phyloP scores from a whole-genome alignment of 805 yeast genomes.

The Saccharomycopsis selenospora region DNA sequence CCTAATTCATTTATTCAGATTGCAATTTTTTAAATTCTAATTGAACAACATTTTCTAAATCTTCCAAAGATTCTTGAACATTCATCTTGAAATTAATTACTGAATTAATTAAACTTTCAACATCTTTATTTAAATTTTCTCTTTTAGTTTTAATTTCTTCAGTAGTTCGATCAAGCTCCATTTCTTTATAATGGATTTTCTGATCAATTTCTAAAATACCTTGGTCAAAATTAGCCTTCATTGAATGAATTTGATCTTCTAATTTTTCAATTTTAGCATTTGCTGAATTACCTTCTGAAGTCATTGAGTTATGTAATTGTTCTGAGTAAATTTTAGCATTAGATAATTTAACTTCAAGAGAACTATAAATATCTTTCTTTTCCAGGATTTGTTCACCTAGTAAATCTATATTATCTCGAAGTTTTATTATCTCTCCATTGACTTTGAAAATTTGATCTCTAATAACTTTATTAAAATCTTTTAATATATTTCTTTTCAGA shows the following conservation, averaged over 20 bases:
- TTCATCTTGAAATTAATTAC: conserved; percentile 59
- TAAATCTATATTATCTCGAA: conserved; percentile 54
- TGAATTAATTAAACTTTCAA: conserved; percentile 50
- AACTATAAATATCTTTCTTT: conserved; percentile 49
- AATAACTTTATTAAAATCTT: conserved; percentile 40
- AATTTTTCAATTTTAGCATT: conserved; percentile 60
- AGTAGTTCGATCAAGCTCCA: conserved; percentile 44
- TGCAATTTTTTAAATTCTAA: neutral
- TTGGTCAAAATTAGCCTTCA: conserved; percentile 42
- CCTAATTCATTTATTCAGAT: neutral
- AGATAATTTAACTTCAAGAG: conserved; percentile 48
- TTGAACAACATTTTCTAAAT: conserved; percentile 37
- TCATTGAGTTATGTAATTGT: conserved; percentile 47
- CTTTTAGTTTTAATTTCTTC: conserved; percentile 42
- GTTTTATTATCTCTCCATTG: conserved; percentile 50
- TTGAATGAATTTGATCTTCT: conserved; percentile 48
- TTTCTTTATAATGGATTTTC: conserved; percentile 37
- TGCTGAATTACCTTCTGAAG: conserved; percentile 43
- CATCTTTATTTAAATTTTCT: conserved; percentile 42
- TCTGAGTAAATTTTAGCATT: conserved; percentile 48
- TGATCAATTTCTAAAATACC: conserved; percentile 43
- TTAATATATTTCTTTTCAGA: conserved; percentile 32
- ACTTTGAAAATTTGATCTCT: conserved; percentile 38
- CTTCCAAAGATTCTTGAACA: conserved; percentile 58
- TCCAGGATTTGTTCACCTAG: conserved; percentile 49